A percentile compares a stretch with the other conserved stretches of the same genome.
Evolutionary conservation across 2,329 filamentous ascomycete species (phyloP).

Genomic region (Aspergillus ruber): DNA sequence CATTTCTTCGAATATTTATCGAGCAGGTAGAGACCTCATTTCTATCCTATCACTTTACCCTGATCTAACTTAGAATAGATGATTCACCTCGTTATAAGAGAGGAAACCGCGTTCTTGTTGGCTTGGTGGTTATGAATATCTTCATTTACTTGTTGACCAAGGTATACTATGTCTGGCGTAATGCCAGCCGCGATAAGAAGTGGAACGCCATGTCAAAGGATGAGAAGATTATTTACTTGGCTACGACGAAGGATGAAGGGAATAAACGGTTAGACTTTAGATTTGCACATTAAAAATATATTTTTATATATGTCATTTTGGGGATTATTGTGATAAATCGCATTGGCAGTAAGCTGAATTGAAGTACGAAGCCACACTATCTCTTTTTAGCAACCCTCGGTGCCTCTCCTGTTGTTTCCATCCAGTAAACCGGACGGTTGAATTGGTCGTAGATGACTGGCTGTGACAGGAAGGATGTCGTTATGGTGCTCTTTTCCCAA

Average conservation of each 20-base stretch:
- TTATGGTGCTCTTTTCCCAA: too few species aligned
- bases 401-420: too few species aligned
- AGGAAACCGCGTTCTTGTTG: slow-evolving; percentile 49
- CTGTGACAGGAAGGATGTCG: too few species aligned
- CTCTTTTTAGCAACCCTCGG: too few species aligned
- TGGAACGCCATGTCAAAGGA: slow-evolving; percentile 22
- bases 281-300: slow-evolving; percentile 10
- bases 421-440: too few species aligned
- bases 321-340: too few species aligned
- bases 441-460: too few species aligned
- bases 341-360: too few species aligned
- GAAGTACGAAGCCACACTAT: too few species aligned
- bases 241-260: slow-evolving; percentile 38
- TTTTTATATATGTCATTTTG: too few species aligned
- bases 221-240: slow-evolving; percentile 40
- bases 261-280: slow-evolving; percentile 29
- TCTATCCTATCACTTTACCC: neutral
- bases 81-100: slow-evolving; percentile 48
- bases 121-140: slow-evolving; percentile 43
- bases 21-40: neutral
- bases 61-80: slow-evolving; percentile 22
- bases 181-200: slow-evolving; percentile 34
- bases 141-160: slow-evolving; percentile 39
- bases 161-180: slow-evolving; percentile 22
- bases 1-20: neutral